Conservation (phyloP, 306 rosid genomes). For the Aeschynomene evenia region DNA sequence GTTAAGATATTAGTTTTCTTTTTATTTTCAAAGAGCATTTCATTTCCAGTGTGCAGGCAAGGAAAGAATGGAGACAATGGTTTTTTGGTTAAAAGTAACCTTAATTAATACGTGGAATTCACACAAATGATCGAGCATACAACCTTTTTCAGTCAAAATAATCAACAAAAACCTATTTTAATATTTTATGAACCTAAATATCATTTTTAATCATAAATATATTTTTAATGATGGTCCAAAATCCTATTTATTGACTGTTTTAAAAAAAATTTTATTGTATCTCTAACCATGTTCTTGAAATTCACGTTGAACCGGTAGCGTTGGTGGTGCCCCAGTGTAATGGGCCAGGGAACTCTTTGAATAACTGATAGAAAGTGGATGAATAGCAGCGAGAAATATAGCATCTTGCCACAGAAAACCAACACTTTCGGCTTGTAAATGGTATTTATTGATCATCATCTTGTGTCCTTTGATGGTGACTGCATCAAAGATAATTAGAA, state of each 20-base stretch:
- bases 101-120: background rate
- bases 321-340: slow-evolving; percentile 6
- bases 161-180: too few species aligned
- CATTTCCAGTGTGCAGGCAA: too few species aligned
- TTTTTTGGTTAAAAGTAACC: background rate
- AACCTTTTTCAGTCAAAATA: too few species aligned
- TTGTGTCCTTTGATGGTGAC: background rate
- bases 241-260: too few species aligned
- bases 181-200: too few species aligned
- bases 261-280: too few species aligned
- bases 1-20: too few species aligned
- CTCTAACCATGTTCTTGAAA: too few species aligned
- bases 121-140: too few species aligned
- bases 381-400: slow-evolving; percentile 29
- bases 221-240: too few species aligned
- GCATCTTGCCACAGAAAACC: slow-evolving; percentile 33
- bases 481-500: background rate
- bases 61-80: slow-evolving; percentile 28
- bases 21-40: too few species aligned
- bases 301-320: background rate
- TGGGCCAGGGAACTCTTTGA: slow-evolving; percentile 8
- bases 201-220: too few species aligned
- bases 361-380: slow-evolving; percentile 12
- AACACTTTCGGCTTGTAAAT: slow-evolving; percentile 26
- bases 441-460: background rate